Evolutionary conservation across 441 rosid species (phyloP), one percentile per base, ranked within the genome.

Genomic region (Pelargonium myrrhifolium): DNA sequence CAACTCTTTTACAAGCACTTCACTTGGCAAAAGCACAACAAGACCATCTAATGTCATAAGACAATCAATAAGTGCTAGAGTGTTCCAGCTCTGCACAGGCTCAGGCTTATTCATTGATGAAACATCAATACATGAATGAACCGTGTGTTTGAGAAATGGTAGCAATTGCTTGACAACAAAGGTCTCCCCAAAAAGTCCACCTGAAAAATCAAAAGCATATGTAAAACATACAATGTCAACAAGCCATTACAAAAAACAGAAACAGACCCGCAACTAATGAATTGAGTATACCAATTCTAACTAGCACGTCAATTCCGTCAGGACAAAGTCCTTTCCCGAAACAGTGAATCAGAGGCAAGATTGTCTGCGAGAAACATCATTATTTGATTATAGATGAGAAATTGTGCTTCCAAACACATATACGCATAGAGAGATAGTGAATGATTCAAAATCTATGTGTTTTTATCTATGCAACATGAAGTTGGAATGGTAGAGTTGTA

Each of bases 311-410:
- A 75, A 90, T 83, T 81, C 97, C 98, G 77, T 93, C 96, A 66
- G 94, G 78, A 71, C 88, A 77, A 68, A 89, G 85, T 72, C 98
- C 98, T 84, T 88, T 89, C 70, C 98, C 98, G 65, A 93, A 90
- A 89, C 87, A 90, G 67, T 82, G 90, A 73, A 93, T 90, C 78
- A 93, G 79, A 72, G 98, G 98, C 73, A 89, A 81, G 75, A 90
- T 80, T 58, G 98, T 93, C 98, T 93, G 88, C 67, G 75, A 65
- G 43, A 66, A 72, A 22, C 55, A 42, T 69, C 71, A 75, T 12
- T 45, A 45, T 10, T 45, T 45, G 53, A 45, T 14, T 14, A 45
- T 14, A 45, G 14, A 45, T 31, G 53, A 45, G 53, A 3, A 31
- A 10, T 45, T 45, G 12, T 45, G 53, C 53, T 10, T 3, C 53